A percentile compares a stretch with the other conserved stretches of the same genome.
phyloP scores from a whole-genome alignment of 306 rosid species.

The Corylus avellana region DNA sequence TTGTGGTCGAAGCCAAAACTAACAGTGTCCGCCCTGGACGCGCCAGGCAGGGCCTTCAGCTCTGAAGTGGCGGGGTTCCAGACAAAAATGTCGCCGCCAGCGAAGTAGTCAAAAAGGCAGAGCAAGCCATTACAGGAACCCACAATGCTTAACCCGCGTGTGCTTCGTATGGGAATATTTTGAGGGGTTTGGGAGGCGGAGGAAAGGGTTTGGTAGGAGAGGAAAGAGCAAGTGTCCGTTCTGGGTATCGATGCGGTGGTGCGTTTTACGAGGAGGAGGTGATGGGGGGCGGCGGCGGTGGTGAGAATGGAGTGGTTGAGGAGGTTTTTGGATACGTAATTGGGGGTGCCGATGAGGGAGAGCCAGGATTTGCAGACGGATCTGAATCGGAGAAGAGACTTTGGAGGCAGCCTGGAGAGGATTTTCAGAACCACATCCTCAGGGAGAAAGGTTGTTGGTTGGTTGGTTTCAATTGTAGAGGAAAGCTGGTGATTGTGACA shows the following conservation, averaged over 20 bases:
- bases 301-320: not conserved
- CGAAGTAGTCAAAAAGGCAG: not conserved
- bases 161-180: not conserved
- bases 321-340: too few relatives aligned
- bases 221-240: not conserved
- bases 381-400: too few relatives aligned
- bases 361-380: too few relatives aligned
- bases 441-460: too few relatives aligned
- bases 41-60: not conserved
- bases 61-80: not conserved
- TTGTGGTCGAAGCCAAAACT: not conserved
- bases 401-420: too few relatives aligned
- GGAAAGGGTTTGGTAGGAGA: not conserved
- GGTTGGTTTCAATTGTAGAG: too few relatives aligned
- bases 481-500: too few relatives aligned
- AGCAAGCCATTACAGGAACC: conserved; percentile 1
- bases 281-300: not conserved
- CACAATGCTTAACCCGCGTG: not conserved
- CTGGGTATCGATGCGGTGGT: not conserved
- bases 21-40: not conserved
- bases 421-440: too few relatives aligned
- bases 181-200: not conserved
- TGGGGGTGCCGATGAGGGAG: too few relatives aligned
- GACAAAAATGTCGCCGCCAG: not conserved
- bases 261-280: not conserved